Base-by-base conservation (phyloP, 192 early-diverging fungal species). In the Linnemannia hyalina region DNA sequence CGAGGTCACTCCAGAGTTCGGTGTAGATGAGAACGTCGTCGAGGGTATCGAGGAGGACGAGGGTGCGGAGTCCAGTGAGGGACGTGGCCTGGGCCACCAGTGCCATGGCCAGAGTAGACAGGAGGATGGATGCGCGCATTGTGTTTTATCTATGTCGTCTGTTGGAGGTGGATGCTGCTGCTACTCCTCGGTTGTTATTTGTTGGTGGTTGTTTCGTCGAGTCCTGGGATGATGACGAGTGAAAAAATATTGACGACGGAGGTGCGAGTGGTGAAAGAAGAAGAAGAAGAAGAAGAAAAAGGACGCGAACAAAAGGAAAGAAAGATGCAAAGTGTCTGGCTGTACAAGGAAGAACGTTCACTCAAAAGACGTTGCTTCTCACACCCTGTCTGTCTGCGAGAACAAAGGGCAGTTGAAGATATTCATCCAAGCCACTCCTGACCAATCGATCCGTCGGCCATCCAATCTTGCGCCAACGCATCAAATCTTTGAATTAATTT, bases 41-140 rank as follows among this genome's bases (percentile, higher is more conserved):
- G 44, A 88, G 70, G 40, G 75, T 90, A 65, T 96, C 95, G 13
- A 96, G 89, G 40, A 97, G 78, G 5, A 95, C 95, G 42, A 97
- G 85, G 8, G 95, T 85, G 49, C 94, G 93, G 74, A 77, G 73
- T 42, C 96, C 96, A 16, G 92, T 90, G 6, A 91, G 82, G 5
- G 96, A 97, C 20, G 70, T 90, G 57, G 95, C 94, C 49, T 68
- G 75, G 86, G 74, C 74, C 68, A 89, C 70, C 79, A 88, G 52
- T 60, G 82, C 84, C 57, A 86, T 46, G 40, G 84, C 84, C 72
- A 86, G 38, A 40, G 79, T 74, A 11, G 84, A 80, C 63, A 86
- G 29, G 41, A 86, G 60, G 38, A 86, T 68, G 29, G 71, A 74
- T 73, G 76, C 75, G 65, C 84, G 78, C 84, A 86, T 86, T 32